A percentile compares a stretch with the other conserved stretches of the same genome.
These are phyloP conservation scores for Penicillium taxi DNA, from an alignment of 495 filamentous ascomycete genomes.

Conservation along the genomic window DNA sequence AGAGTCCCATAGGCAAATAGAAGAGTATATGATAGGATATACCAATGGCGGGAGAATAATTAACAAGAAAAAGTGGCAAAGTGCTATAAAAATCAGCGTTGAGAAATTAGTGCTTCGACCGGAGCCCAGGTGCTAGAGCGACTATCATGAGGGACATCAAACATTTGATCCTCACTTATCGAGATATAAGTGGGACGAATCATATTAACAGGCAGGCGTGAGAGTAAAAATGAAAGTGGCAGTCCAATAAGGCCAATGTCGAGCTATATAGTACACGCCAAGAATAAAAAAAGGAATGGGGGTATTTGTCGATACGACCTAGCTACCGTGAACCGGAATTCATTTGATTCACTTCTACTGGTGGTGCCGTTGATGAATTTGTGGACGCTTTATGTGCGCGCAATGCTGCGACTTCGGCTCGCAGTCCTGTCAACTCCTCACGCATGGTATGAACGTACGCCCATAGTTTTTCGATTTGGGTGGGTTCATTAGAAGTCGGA, in stretches of 20 bases:
- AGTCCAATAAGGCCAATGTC: background rate
- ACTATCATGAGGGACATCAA: constrained; percentile 19
- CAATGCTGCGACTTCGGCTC: constrained; percentile 33
- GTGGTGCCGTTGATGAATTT: constrained; percentile 18
- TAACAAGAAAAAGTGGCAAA: background rate
- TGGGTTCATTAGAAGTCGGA: constrained; percentile 19
- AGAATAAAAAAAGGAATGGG: background rate
- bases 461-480: constrained; percentile 36
- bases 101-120: constrained; percentile 13
- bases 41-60: no score
- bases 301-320: constrained; percentile 10
- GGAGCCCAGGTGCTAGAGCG: constrained; percentile 13
- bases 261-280: constrained; percentile 21
- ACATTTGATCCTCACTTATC: background rate
- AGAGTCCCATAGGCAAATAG: no score
- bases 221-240: constrained; percentile 1
- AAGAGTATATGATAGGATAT: background rate
- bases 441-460: constrained; percentile 38
- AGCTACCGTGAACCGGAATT: constrained; percentile 17
- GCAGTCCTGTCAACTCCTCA: constrained; percentile 32
- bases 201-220: constrained; percentile 14
- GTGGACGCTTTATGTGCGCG: constrained; percentile 33
- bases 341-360: constrained; percentile 16
- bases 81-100: no score
- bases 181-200: background rate